phyloP scores from a whole-genome alignment of 352 stramenopile genomes.

The Phytophthora parvispora region DNA sequence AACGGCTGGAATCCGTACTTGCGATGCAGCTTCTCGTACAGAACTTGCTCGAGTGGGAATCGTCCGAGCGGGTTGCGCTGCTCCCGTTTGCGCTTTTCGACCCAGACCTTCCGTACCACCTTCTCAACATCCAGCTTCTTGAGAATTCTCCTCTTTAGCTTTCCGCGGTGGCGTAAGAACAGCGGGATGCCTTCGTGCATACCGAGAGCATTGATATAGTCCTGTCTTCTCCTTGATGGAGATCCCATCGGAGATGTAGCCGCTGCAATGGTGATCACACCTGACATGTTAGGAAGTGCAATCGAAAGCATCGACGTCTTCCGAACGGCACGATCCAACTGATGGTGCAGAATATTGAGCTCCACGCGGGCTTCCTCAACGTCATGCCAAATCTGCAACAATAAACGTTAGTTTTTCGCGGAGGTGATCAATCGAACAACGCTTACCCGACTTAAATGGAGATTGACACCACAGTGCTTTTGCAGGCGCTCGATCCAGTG shows the following conservation, averaged over 20 bases:
- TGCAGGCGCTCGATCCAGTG: conserved; percentile 86
- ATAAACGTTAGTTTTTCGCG: neutral
- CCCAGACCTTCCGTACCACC: conserved; percentile 78
- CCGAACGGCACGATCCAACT: conserved; percentile 58
- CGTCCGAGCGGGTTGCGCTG: conserved; percentile 54
- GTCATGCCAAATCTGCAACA: conserved; percentile 77
- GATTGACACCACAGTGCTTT: conserved; percentile 82
- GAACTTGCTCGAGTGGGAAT: conserved; percentile 66
- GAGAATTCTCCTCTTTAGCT: conserved; percentile 64
- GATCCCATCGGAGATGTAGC: conserved; percentile 15
- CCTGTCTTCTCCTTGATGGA: conserved; percentile 54
- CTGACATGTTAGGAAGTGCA: conserved; percentile 7
- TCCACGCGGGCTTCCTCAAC: conserved; percentile 83
- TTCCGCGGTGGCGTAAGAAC: conserved; percentile 83
- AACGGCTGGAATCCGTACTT: conserved; percentile 87
- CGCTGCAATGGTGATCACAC: conserved; percentile 21
- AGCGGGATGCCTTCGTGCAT: conserved; percentile 66
- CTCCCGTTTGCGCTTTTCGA: conserved; percentile 79
- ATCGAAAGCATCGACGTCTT: conserved; percentile 34
- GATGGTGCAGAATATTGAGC: conserved; percentile 76
- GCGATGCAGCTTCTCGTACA: conserved; percentile 83
- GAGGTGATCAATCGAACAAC: neutral
- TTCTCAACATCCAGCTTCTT: conserved; percentile 81
- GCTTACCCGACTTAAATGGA: conserved; percentile 75
- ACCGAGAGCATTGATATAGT: conserved; percentile 72